phyloP scores from a whole-genome alignment of 768 basidiomycete species.

The Coprinellus micaceus region DNA sequence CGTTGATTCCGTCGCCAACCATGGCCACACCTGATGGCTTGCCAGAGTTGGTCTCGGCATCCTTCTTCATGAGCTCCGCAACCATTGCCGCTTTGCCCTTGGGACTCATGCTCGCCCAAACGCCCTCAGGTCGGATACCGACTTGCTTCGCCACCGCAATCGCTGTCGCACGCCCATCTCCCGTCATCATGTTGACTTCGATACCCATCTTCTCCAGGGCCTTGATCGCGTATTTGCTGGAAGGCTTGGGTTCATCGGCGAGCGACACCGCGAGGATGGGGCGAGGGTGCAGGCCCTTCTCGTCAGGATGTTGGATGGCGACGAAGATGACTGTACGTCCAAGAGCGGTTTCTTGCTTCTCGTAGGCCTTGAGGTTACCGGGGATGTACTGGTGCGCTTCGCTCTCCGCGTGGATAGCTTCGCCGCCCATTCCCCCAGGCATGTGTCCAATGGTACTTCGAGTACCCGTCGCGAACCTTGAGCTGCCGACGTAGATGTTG shows the following conservation, averaged over 20 bases:
- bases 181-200: constrained; percentile 90
- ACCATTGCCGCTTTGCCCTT: constrained; percentile 91
- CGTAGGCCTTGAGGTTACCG: constrained; percentile 57
- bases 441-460: constrained; percentile 60
- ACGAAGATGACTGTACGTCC: constrained; percentile 89
- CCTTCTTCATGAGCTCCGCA: constrained; percentile 69
- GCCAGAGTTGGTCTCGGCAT: constrained; percentile 86
- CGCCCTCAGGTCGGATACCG: constrained; percentile 77
- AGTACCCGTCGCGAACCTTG: constrained; percentile 66
- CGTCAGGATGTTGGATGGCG: constrained; percentile 45
- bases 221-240: constrained; percentile 76
- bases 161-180: constrained; percentile 84
- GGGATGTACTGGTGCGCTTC: constrained; percentile 44
- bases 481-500: constrained; percentile 72
- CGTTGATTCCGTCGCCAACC: constrained; percentile 99
- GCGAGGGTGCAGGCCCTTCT: constrained; percentile 37
- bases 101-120: constrained; percentile 92
- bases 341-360: constrained; percentile 60
- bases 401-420: constrained; percentile 15
- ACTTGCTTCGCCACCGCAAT: constrained; percentile 85
- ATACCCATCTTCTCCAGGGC: constrained; percentile 88
- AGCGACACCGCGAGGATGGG: constrained; percentile 82
- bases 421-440: constrained; percentile 24
- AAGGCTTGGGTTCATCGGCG: constrained; percentile 82
- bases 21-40: constrained; percentile 39